Evolutionary conservation across 2,329 filamentous ascomycete species (phyloP), one percentile per base, ranked within the genome.

Genomic region (Nectriaceae sp.): DNA sequence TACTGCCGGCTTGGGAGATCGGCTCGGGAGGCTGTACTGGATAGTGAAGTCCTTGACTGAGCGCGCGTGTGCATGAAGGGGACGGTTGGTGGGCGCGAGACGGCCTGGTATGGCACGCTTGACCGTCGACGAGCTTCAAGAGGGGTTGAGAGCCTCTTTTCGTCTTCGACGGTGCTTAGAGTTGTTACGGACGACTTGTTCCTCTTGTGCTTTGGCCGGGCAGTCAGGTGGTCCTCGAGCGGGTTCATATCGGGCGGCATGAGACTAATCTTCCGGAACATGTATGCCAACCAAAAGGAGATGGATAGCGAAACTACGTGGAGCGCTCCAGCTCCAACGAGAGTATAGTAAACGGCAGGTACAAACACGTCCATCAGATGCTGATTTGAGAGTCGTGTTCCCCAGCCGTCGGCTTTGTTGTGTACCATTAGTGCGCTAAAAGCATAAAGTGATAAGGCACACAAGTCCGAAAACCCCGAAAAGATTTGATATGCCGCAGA

Each of bases 171-270:
- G 10, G 71, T 78, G 55, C 70, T 72, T 5, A 66, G 64, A 2
- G 75, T 81, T 4, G 74, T 70, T 21, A 82, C 62, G 2, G 79
- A 83, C 1, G 78, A 80, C 67, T 81, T 83, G 67, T 89, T 92
- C 63, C 88, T 83, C 75, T 91, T 92, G 71, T 95, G 90, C 41
- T 61, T 63, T 48, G 70, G 74, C 20, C 86, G 82, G 11, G 89
- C 85, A 2, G 91, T 97, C 49, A 96, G 74, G 61, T 93, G 86
- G 56, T 89, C 84, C 66, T 97, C 92, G 13, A 97, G 77, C 2
- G 93, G 93, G 66, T 97, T 97, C 88, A 96, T 90, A 64, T 97
- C 93, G 0, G 93, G 92, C 5, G 93, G 93, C 66, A 97, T 79
- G 18, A 79, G 76, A 4, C 85, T 78, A 61, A 97, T 97, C 63